Evolutionary conservation across 345 rosid genomes (phyloP), one percentile per base, ranked within the genome.

Genomic region (Eucalyptus fibrosa): DNA sequence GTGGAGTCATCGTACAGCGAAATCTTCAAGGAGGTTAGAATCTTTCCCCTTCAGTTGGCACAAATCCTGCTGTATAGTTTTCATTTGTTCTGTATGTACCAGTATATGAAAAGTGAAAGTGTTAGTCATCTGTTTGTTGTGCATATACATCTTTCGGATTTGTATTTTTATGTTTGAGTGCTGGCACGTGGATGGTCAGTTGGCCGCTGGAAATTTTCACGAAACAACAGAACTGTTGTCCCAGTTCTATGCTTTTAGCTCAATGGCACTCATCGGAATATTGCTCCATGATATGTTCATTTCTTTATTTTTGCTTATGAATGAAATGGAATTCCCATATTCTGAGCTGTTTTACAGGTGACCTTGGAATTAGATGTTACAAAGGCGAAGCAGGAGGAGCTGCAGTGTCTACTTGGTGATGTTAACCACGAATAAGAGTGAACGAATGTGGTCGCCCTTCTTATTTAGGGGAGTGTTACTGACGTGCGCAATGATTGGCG

Each of bases 1-100:
- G 92, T 92, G 94, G 94, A 95, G 89, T 91, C 91, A 81, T 94
- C 97, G 91, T 83, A 92, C 81, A 96, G 98, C 40, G 91, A 91
- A 88, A 91, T 96, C 89, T 98, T 97, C 91, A 94, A 96, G 92
- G 99, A 98, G 97, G 99, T 98, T 89, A 93, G 93, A 88, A 45
- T 81, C 77, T 59, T 49, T 67, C 69, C 83, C 83, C 83, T 88
- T 19, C 37, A 19, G 45, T 13, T 42, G 53, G 49, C 15, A 11
- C 26, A 62, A 13, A 10, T 87, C 32, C 28, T 55, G 44, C 34
- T 2, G 30, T 87, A 49, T 87, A 42, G 80, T 45, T 24, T 44
- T n/a, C 14, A 65, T n/a, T 72, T 11, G 19, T 45, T 88, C 32
- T 13, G n/a, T 86, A 11, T 6, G 45, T 86, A 51, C 19, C 8